Evolutionary conservation across 192 early-diverging fungal genomes (phyloP).

Genomic region (Allomyces macrogynus): DNA sequence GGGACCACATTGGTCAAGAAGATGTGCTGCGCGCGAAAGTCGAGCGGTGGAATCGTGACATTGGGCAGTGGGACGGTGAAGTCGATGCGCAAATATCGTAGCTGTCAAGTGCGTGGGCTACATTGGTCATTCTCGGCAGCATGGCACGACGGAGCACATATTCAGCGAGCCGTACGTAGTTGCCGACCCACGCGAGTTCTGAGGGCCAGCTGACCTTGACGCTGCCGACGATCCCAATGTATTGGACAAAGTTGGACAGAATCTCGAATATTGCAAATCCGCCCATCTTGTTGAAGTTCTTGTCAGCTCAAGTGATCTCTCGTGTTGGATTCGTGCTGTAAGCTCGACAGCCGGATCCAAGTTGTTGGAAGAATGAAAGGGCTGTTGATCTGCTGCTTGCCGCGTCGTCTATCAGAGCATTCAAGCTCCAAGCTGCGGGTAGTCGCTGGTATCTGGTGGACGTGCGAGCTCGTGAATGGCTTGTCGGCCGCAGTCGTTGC

Average conservation of each 20-base stretch:
- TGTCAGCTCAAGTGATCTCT: too few species aligned
- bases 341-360: too few species aligned
- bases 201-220: not conserved
- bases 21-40: slow-evolving; percentile 1
- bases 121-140: not conserved
- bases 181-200: not conserved
- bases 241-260: not conserved
- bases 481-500: too few species aligned
- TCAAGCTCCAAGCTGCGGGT: too few species aligned
- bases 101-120: not conserved
- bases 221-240: not conserved
- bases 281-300: not conserved
- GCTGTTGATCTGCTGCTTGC: too few species aligned
- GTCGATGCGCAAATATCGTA: not conserved
- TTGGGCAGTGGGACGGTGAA: not conserved
- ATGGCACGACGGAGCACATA: not conserved
- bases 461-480: too few species aligned
- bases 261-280: not conserved
- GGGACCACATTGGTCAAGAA: not conserved
- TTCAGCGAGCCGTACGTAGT: not conserved
- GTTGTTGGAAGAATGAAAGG: too few species aligned
- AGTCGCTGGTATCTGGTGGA: too few species aligned
- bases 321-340: too few species aligned
- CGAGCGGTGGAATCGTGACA: not conserved
- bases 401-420: too few species aligned